phyloP scores from a whole-genome alignment of 768 basidiomycete genomes.

The Trametes cinnabarina region DNA sequence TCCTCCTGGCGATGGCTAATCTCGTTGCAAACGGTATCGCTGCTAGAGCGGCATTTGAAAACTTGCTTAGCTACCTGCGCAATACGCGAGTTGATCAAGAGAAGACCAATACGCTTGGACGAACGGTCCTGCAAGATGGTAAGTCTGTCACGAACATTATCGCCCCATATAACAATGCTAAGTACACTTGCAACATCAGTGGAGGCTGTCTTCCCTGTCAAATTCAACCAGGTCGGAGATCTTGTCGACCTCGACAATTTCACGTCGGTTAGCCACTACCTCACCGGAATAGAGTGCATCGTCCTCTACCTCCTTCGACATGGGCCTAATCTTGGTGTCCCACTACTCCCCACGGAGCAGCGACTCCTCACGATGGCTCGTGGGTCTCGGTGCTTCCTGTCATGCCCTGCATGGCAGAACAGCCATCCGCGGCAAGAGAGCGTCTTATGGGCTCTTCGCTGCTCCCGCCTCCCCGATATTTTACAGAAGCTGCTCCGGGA shows the following conservation, averaged over 20 bases:
- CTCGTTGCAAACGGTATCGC: not conserved
- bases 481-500: not conserved
- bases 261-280: slow-evolving; percentile 2
- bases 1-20: slow-evolving; percentile 2
- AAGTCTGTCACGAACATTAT: not conserved
- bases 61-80: not conserved
- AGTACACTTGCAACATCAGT: not conserved
- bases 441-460: slow-evolving; percentile 2
- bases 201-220: not conserved
- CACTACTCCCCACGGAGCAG: not conserved
- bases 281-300: slow-evolving; percentile 1
- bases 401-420: not conserved
- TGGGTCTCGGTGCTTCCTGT: not conserved
- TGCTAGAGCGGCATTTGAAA: slow-evolving; percentile 1
- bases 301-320: slow-evolving; percentile 8
- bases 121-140: slow-evolving; percentile 3
- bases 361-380: not conserved
- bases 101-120: not conserved
- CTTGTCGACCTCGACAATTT: slow-evolving; percentile 6
- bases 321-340: not conserved
- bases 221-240: not conserved
- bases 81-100: not conserved
- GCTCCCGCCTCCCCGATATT: slow-evolving; percentile 1
- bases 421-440: not conserved
- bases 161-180: too few species aligned